Percentiles rank a stretch among this genome's conserved stretches.
Conservation (phyloP, 805 yeast species). For the Cyberlindnera mrakii region DNA sequence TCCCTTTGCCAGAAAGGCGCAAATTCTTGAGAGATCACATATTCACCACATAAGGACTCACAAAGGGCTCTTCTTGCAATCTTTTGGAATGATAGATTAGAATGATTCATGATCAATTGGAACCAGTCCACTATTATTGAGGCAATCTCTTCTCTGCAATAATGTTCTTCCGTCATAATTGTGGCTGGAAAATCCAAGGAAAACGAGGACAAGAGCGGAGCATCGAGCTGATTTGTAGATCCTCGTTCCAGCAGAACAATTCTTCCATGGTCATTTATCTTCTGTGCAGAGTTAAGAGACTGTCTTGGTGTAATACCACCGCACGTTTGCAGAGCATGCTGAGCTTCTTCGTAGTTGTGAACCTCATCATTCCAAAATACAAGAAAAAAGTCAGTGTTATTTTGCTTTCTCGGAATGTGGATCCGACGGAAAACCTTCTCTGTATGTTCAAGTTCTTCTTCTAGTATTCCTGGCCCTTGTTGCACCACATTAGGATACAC, state of each 20-base stretch:
- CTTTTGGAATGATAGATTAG: slow-evolving; percentile 32
- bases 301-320: slow-evolving; percentile 21
- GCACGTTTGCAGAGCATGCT: slow-evolving; percentile 36
- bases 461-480: neutral
- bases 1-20: slow-evolving; percentile 21
- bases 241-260: slow-evolving; percentile 36
- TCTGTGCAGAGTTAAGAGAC: slow-evolving; percentile 34
- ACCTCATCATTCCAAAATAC: slow-evolving; percentile 76
- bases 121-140: slow-evolving; percentile 48
- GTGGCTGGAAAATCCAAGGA: slow-evolving; percentile 47
- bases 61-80: slow-evolving; percentile 37
- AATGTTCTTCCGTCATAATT: slow-evolving; percentile 45
- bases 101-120: slow-evolving; percentile 31
- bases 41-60: slow-evolving; percentile 33
- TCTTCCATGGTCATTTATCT: slow-evolving; percentile 46
- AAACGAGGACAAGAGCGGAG: slow-evolving; percentile 34
- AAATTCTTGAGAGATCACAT: slow-evolving; percentile 7
- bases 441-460: slow-evolving; percentile 3
- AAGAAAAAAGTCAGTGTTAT: slow-evolving; percentile 34
- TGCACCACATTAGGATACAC: slow-evolving; percentile 13
- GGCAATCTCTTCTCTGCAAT: slow-evolving; percentile 41
- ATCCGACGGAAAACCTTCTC: slow-evolving; percentile 4
- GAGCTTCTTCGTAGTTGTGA: slow-evolving; percentile 56
- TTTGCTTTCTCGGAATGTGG: slow-evolving; percentile 3
- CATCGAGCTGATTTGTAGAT: slow-evolving; percentile 22